These are phyloP conservation scores for Diplodia mutila DNA, from an alignment of 2,329 filamentous ascomycete genomes.

Conservation along the genomic window DNA sequence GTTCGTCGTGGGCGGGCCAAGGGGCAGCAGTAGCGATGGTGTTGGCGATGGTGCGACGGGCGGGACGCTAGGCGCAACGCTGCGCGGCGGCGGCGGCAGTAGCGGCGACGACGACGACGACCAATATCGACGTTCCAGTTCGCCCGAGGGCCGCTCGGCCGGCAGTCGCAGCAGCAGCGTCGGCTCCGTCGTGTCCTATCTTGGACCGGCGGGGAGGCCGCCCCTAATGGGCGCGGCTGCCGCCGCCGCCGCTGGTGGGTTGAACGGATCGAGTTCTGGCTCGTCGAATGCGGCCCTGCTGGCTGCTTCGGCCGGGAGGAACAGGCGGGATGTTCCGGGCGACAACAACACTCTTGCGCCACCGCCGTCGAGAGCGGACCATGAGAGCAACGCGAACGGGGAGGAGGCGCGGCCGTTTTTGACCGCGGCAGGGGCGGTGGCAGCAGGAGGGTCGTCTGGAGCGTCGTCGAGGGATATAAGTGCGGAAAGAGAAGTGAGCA, in stretches of 20 bases:
- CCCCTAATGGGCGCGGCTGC: background rate
- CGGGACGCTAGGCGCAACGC: background rate
- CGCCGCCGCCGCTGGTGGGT: background rate
- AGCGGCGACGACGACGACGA: background rate
- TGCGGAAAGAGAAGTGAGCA: background rate
- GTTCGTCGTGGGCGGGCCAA: background rate
- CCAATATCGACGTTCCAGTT: background rate
- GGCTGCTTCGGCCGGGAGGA: background rate
- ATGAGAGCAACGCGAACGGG: background rate
- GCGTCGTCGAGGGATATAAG: background rate
- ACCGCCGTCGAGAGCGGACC: background rate
- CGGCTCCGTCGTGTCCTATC: conserved; percentile 2
- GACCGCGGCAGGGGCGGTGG: background rate
- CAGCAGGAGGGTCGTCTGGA: background rate
- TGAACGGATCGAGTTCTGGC: background rate
- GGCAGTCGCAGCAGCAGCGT: conserved; percentile 3
- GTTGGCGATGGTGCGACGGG: background rate
- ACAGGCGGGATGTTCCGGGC: background rate
- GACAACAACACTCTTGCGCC: background rate
- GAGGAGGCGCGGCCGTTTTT: conserved; percentile 5
- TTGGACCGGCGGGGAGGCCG: background rate
- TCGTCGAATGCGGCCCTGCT: conserved; percentile 13
- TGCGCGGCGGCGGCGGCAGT: background rate
- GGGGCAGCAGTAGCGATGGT: background rate
- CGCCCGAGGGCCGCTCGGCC: background rate